These are phyloP conservation scores for Neoboletus magnificus DNA, from an alignment of 768 basidiomycete species.

Conservation along the genomic window DNA sequence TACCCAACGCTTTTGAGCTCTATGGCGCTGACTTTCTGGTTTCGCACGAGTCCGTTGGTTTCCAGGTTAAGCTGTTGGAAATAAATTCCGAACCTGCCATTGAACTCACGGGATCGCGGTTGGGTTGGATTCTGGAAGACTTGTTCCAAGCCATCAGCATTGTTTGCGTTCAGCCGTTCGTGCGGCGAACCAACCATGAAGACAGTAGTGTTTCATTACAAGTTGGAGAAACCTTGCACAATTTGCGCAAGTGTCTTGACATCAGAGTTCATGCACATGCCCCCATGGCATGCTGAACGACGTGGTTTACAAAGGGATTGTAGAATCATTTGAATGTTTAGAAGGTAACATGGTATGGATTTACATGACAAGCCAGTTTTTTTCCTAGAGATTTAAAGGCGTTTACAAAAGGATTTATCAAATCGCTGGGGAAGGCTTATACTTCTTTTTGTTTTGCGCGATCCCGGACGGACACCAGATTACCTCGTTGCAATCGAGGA, in stretches of 20 bases:
- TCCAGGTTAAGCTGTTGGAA: conserved; percentile 77
- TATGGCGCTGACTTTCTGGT: conserved; percentile 94
- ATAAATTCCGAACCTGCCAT: conserved; percentile 97
- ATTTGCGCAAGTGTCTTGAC: conserved; percentile 69
- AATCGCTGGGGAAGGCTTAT: not conserved
- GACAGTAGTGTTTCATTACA: conserved; percentile 36
- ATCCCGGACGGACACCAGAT: conserved; percentile 24
- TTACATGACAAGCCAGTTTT: conserved; percentile 1
- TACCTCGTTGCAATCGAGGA: conserved; percentile 14
- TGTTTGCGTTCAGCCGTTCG: conserved; percentile 68
- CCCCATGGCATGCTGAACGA: conserved; percentile 6
- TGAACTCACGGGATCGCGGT: conserved; percentile 80
- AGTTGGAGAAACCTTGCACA: conserved; percentile 49
- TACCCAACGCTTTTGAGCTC: conserved; percentile 92
- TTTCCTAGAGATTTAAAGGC: conserved; percentile 8
- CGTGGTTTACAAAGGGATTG: not conserved
- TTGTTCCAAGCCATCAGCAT: conserved; percentile 70
- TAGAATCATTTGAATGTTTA: not conserved
- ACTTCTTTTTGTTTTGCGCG: conserved; percentile 15
- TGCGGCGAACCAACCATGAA: not conserved
- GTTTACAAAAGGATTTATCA: not conserved
- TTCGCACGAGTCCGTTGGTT: conserved; percentile 38
- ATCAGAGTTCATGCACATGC: conserved; percentile 46
- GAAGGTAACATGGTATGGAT: not conserved
- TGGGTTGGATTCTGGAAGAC: conserved; percentile 78